Evolutionary conservation across 2,329 filamentous ascomycete species (phyloP).

Genomic region (Aspergillus versicolor): DNA sequence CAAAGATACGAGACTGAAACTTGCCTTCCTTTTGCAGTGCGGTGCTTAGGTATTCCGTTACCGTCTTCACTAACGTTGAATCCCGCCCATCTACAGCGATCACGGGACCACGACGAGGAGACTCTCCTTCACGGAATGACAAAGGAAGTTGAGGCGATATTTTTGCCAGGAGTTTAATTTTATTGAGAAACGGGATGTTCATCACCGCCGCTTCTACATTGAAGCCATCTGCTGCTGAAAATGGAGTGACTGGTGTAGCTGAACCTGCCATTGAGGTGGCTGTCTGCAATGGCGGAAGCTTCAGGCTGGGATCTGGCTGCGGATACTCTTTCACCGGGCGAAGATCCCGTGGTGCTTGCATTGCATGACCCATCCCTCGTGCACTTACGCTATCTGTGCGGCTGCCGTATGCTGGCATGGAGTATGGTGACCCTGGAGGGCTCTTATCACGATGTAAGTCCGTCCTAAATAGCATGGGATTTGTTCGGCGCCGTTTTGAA

Average conservation of each 20-base stretch:
- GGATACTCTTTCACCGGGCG: slow-evolving; percentile 25
- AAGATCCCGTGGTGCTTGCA: slow-evolving; percentile 54
- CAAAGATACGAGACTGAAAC: slow-evolving; percentile 50
- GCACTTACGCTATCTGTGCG: slow-evolving; percentile 33
- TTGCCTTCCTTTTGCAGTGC: slow-evolving; percentile 54
- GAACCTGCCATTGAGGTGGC: slow-evolving; percentile 19
- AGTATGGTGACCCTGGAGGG: slow-evolving; percentile 40
- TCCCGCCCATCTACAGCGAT: slow-evolving; percentile 80
- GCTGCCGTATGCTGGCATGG: slow-evolving; percentile 46
- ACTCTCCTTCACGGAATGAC: slow-evolving; percentile 26
- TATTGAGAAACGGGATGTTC: slow-evolving; percentile 71
- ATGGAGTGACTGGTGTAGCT: slow-evolving; percentile 29
- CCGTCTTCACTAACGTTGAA: slow-evolving; percentile 59
- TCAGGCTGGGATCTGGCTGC: slow-evolving; percentile 51
- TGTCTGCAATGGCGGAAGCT: slow-evolving; percentile 55
- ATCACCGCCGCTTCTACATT: slow-evolving; percentile 69
- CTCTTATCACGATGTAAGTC: slow-evolving; percentile 40
- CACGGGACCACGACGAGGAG: slow-evolving; percentile 67
- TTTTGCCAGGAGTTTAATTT: slow-evolving; percentile 72
- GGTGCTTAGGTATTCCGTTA: slow-evolving; percentile 64
- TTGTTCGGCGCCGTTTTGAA: slow-evolving; percentile 63
- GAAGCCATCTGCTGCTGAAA: slow-evolving; percentile 40
- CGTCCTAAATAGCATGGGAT: slow-evolving; percentile 42
- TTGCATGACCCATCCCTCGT: slow-evolving; percentile 48
- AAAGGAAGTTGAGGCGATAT: slow-evolving; percentile 68